Evolutionary conservation across 352 stramenopile genomes (phyloP), one percentile per base, ranked within the genome.

Genomic region (Aphanomyces invadans): DNA sequence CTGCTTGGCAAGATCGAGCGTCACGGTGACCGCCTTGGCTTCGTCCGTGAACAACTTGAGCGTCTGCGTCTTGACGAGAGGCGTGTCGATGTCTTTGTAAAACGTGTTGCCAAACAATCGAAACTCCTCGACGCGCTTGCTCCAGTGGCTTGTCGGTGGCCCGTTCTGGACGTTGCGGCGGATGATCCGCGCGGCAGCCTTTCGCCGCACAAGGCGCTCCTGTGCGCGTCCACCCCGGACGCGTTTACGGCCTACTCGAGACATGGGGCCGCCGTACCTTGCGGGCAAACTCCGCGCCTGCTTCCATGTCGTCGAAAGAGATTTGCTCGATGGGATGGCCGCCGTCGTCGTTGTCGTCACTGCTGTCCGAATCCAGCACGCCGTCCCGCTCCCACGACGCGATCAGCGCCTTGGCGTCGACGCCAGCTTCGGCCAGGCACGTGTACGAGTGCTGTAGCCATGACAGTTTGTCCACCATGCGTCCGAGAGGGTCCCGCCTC

Each of bases 11-110:
- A n/a, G n/a, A n/a, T n/a, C n/a, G n/a, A n/a, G n/a, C n/a, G n/a
- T n/a, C n/a, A n/a, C n/a, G n/a, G n/a, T n/a, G n/a, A n/a, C 21
- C 26, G 31, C 49, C 49, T 57, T 45, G 31, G 28, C 11, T 12
- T 45, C 55, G 9, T n/a, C 31, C 21, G 39, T 45, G 10, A 15
- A 4, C 11, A 46, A 11, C 21, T 25, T 32, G 5, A 5, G 23
- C n/a, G 31, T 26, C 36, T 62, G 12, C 10, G 12, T 32, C 33
- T 52, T 19, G 36, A 64, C 31, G n/a, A 49, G 23, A 7, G 11
- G 31, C 32, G 36, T 64, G 55, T 64, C 55, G 52, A 64, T 64
- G 39, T 64, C 10, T 28, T 64, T 64, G 55, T 64, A 64, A 49
- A 64, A 64, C n/a, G 31, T 64, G 55, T 64, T 64, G 19, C 55